Percentiles rank a stretch among this genome's conserved stretches.
phyloP scores from a whole-genome alignment of 352 stramenopile species.

The Phytopythium sindhum region DNA sequence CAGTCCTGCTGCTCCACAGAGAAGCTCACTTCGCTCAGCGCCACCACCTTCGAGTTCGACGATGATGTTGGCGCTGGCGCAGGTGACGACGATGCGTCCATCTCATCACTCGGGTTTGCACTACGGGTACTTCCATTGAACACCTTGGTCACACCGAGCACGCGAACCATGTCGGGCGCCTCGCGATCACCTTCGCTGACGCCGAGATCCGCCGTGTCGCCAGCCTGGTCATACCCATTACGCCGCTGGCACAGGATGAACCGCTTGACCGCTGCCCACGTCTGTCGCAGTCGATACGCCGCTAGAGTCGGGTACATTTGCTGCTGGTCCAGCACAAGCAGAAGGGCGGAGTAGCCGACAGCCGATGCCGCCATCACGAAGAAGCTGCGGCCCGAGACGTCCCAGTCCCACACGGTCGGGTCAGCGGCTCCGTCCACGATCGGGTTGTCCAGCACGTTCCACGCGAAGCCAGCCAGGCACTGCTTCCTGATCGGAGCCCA shows the following conservation, averaged over 20 bases:
- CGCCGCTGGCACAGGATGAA: neutral
- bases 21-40: constrained; percentile 76
- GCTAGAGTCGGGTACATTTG: constrained; percentile 74
- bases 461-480: constrained; percentile 27
- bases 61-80: neutral
- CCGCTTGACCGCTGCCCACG: constrained; percentile 10
- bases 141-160: constrained; percentile 51
- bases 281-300: constrained; percentile 24
- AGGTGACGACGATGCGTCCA: constrained; percentile 10
- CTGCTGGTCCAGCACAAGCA: constrained; percentile 54
- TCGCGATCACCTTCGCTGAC: constrained; percentile 22
- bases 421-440: constrained; percentile 17
- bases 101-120: constrained; percentile 10
- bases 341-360: constrained; percentile 42
- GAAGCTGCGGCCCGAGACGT: constrained; percentile 38
- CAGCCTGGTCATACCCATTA: constrained; percentile 20
- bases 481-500: constrained; percentile 36
- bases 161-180: constrained; percentile 41
- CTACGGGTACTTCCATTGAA: constrained; percentile 51
- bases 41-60: constrained; percentile 56
- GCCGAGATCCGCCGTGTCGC: constrained; percentile 10
- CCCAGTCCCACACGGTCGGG: constrained; percentile 47
- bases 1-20: constrained; percentile 85
- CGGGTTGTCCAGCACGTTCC: constrained; percentile 14
- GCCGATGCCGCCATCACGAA: constrained; percentile 37